Evolutionary conservation across 2,329 filamentous ascomycete species (phyloP).

Genomic region (Hypoxylon sp.): DNA sequence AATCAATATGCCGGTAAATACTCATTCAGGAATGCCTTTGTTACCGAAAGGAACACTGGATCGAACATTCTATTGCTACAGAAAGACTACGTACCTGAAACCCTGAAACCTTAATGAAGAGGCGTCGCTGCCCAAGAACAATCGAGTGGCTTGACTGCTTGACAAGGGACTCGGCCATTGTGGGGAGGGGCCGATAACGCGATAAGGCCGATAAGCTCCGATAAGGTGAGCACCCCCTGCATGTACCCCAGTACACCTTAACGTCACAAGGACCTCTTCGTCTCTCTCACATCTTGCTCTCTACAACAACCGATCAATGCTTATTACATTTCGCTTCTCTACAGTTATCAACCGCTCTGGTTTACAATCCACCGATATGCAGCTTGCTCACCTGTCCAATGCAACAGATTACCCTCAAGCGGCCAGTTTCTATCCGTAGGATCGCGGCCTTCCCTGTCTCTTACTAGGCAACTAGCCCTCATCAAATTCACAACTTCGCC

Average conservation of each 20-base stretch:
- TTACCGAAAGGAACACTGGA: neutral
- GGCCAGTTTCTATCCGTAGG: constrained; percentile 29
- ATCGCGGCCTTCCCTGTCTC: constrained; percentile 19
- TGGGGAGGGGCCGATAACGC: constrained; percentile 7
- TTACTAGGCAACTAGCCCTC: constrained; percentile 17
- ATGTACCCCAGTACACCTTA: constrained; percentile 40
- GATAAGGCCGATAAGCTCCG: constrained; percentile 22
- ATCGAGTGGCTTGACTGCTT: constrained; percentile 14
- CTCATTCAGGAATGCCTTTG: neutral
- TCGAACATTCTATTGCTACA: neutral
- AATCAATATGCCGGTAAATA: constrained; percentile 1
- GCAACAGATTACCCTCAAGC: constrained; percentile 21
- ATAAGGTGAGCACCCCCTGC: constrained; percentile 33
- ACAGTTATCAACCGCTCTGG: constrained; percentile 19
- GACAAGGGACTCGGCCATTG: constrained; percentile 21
- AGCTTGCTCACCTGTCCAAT: constrained; percentile 33
- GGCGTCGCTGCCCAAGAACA: constrained; percentile 49
- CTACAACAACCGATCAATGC: constrained; percentile 20
- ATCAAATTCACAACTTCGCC: constrained; percentile 26
- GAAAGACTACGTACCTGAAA: constrained; percentile 25
- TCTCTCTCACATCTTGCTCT: constrained; percentile 4
- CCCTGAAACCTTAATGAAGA: constrained; percentile 12
- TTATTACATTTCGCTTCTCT: constrained; percentile 17
- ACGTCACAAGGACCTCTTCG: constrained; percentile 44
- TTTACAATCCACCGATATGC: constrained; percentile 43